A percentile compares a stretch with the other conserved stretches of the same genome.
These are phyloP conservation scores for Candida maesae DNA, from an alignment of 805 yeast species.

Conservation along the genomic window DNA sequence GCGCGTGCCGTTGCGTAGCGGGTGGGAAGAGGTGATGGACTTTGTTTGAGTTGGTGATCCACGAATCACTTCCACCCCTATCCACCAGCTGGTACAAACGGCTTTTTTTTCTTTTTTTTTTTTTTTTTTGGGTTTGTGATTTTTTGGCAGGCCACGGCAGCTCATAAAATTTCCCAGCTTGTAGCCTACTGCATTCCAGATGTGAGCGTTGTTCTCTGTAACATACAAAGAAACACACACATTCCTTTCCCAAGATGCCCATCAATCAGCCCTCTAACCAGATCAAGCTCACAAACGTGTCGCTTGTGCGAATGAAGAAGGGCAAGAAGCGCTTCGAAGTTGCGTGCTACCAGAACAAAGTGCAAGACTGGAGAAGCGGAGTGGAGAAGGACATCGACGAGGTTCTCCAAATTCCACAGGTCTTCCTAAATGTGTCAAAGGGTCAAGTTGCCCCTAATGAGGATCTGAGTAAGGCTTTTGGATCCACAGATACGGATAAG, in stretches of 20 bases:
- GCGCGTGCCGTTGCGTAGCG: too few species aligned
- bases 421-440: constrained; percentile 87
- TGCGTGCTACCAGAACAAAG: constrained; percentile 96
- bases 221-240: too few species aligned
- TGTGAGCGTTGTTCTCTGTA: too few species aligned
- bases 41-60: too few species aligned
- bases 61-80: too few species aligned
- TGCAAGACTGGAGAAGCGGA: constrained; percentile 88
- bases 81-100: too few species aligned
- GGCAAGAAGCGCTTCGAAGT: constrained; percentile 91
- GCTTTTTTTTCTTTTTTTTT: too few species aligned
- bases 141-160: too few species aligned
- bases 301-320: constrained; percentile 85
- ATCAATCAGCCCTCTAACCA: constrained; percentile 89
- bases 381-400: constrained; percentile 94
- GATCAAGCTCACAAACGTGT: constrained; percentile 89
- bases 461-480: constrained; percentile 71
- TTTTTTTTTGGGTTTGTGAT: too few species aligned
- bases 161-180: too few species aligned
- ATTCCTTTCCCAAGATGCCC: constrained; percentile 32
- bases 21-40: too few species aligned
- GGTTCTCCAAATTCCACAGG: constrained; percentile 94
- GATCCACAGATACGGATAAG: constrained; percentile 66
- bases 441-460: constrained; percentile 91
- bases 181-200: too few species aligned